Evolutionary conservation across 2,329 filamentous ascomycete species (phyloP).

Genomic region (Stachybotrys elegans): DNA sequence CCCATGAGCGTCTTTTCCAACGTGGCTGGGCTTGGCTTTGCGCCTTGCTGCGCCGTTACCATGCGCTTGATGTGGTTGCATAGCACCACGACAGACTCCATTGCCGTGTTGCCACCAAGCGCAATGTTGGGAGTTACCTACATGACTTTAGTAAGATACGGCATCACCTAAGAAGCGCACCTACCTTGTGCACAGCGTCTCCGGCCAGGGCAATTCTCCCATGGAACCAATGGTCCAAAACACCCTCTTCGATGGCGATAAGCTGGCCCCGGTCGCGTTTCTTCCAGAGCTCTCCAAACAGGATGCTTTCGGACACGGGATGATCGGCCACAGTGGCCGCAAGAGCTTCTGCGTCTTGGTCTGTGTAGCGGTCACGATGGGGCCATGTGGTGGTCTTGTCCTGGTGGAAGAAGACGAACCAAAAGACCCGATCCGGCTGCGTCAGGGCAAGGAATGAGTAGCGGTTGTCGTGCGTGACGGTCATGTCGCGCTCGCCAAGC

Average conservation of each 20-base stretch:
- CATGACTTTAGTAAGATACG: background rate
- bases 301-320: constrained; percentile 19
- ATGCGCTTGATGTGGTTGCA: constrained; percentile 12
- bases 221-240: constrained; percentile 22
- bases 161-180: background rate
- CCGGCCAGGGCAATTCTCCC: constrained; percentile 25
- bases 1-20: background rate
- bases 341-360: constrained; percentile 22
- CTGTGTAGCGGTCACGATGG: constrained; percentile 23
- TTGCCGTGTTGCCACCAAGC: constrained; percentile 23
- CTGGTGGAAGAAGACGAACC: constrained; percentile 18
- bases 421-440: constrained; percentile 2
- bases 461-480: constrained; percentile 15
- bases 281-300: constrained; percentile 29
- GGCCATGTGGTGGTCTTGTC: constrained; percentile 9
- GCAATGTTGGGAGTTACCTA: constrained; percentile 20
- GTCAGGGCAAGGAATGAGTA: constrained; percentile 14
- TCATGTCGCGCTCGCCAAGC: constrained; percentile 9
- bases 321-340: constrained; percentile 19
- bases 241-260: constrained; percentile 25
- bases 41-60: background rate
- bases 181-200: constrained; percentile 25
- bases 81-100: constrained; percentile 18
- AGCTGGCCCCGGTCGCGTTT: constrained; percentile 11
- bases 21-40: background rate